Conservation (phyloP, 805 yeast genomes). For the Cyberlindnera veronae region DNA sequence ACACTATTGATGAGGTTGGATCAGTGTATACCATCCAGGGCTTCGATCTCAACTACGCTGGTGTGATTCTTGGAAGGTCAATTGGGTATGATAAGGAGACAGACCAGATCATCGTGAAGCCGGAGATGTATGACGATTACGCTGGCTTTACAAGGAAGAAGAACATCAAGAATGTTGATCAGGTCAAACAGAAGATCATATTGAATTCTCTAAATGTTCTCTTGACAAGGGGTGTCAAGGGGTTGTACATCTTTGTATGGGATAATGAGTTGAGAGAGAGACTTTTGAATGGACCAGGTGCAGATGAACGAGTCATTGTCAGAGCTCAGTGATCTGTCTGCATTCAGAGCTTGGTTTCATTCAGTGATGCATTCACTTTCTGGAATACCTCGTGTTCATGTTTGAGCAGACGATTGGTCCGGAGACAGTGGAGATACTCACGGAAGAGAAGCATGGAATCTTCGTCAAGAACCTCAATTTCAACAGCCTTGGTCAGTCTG, state of each 20-base stretch:
- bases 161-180: constrained; percentile 34
- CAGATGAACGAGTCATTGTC: constrained; percentile 12
- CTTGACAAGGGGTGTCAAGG: constrained; percentile 44
- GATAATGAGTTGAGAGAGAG: constrained; percentile 36
- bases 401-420: constrained; percentile 4
- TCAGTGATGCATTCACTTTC: background rate
- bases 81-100: constrained; percentile 35
- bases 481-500: constrained; percentile 11
- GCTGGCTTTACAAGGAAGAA: constrained; percentile 43
- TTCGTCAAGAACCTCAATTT: constrained; percentile 17
- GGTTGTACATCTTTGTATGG: constrained; percentile 41
- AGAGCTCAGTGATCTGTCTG: constrained; percentile 1
- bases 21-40: constrained; percentile 48
- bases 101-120: constrained; percentile 33
- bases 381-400: constrained; percentile 7
- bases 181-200: constrained; percentile 38
- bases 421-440: constrained; percentile 12
- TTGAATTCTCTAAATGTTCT: constrained; percentile 43
- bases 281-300: constrained; percentile 17
- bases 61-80: constrained; percentile 42
- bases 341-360: background rate
- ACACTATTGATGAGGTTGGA: constrained; percentile 45
- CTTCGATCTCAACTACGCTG: constrained; percentile 45
- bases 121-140: constrained; percentile 41
- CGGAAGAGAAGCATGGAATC: constrained; percentile 6